Evolutionary conservation across 305 asterid species (phyloP).

Genomic region (Fraxinus sp.): DNA sequence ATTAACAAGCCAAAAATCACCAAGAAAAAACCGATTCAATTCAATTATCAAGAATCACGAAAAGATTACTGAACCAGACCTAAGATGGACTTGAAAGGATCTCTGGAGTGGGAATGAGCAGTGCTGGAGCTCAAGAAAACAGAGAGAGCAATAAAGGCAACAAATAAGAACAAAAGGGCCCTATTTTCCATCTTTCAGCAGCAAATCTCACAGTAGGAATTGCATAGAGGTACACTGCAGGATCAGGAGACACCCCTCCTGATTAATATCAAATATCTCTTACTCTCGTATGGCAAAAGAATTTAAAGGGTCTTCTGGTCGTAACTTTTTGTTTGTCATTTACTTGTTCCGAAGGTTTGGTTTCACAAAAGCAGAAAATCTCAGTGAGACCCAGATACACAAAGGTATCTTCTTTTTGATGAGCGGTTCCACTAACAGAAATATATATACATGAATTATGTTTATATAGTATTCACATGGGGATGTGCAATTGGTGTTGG

Average conservation of each 20-base stretch:
- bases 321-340: neutral
- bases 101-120: slow-evolving; percentile 47
- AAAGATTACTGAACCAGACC: slow-evolving; percentile 45
- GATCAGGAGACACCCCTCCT: slow-evolving; percentile 21
- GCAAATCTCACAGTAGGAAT: slow-evolving; percentile 48
- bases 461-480: slow-evolving; percentile 40
- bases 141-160: slow-evolving; percentile 40
- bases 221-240: slow-evolving; percentile 32
- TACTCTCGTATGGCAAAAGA: slow-evolving; percentile 24
- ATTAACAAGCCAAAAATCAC: slow-evolving; percentile 9
- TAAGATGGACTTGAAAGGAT: slow-evolving; percentile 49
- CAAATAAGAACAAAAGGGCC: slow-evolving; percentile 32
- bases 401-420: slow-evolving; percentile 19
- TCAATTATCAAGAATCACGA: slow-evolving; percentile 15
- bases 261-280: slow-evolving; percentile 31
- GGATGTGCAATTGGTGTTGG: slow-evolving; percentile 13
- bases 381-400: slow-evolving; percentile 31
- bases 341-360: slow-evolving; percentile 1
- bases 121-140: slow-evolving; percentile 39
- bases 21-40: slow-evolving; percentile 10
- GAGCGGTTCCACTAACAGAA: slow-evolving; percentile 4
- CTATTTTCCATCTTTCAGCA: slow-evolving; percentile 43
- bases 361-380: slow-evolving; percentile 24
- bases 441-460: slow-evolving; percentile 4
- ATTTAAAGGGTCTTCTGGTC: slow-evolving; percentile 17